Conservation (phyloP, 2,329 filamentous ascomycete species). For the Colletotrichum echinochloae region DNA sequence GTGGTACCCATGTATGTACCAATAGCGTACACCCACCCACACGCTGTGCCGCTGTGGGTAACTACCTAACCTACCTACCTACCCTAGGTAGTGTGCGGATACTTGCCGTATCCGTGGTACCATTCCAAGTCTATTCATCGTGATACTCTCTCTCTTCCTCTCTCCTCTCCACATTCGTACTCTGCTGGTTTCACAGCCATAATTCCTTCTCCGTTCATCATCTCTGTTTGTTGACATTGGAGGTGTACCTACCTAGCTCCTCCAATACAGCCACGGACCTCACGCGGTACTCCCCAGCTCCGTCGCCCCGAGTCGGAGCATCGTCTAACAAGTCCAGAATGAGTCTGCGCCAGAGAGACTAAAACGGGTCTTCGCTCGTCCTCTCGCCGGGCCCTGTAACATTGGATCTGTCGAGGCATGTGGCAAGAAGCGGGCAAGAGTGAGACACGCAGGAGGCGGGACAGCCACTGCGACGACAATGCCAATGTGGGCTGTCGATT, state of each 20-base stretch:
- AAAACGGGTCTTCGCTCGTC: conserved; percentile 15
- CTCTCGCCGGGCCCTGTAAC: conserved; percentile 2
- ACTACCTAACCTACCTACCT: not conserved
- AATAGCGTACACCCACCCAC: not conserved
- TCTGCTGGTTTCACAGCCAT: not conserved
- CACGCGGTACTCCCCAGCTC: not conserved
- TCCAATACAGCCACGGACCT: not conserved
- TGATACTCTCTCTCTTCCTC: conserved; percentile 8
- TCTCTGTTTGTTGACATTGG: not conserved
- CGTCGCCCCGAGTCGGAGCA: not conserved
- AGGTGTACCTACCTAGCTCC: not conserved
- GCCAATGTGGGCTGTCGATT: conserved; percentile 15
- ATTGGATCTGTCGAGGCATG: not conserved
- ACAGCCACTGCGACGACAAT: conserved; percentile 3
- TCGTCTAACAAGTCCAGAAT: not conserved
- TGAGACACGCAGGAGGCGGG: conserved; percentile 16
- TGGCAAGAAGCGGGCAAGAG: not conserved
- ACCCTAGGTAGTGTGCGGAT: not conserved
- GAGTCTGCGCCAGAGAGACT: not conserved
- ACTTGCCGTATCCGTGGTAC: conserved; percentile 8
- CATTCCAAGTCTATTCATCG: conserved; percentile 25
- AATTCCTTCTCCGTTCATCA: not conserved
- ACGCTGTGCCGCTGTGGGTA: conserved; percentile 2
- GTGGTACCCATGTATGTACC: not conserved
- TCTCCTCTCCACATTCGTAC: not conserved